phyloP scores from a whole-genome alignment of 305 asterid species.

The Vinca major region DNA sequence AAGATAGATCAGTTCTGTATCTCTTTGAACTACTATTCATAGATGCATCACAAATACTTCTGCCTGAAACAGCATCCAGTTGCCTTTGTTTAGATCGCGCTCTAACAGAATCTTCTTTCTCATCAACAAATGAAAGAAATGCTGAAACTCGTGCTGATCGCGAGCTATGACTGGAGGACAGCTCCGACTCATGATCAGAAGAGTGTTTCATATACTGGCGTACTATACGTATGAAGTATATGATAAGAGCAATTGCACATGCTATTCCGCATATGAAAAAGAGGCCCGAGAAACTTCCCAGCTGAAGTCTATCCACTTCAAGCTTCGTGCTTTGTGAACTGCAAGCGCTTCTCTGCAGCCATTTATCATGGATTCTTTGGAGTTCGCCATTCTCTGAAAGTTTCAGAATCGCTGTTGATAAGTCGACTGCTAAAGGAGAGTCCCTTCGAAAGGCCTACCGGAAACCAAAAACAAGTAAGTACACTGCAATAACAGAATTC shows the following conservation, averaged over 20 bases:
- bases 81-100: slow-evolving; percentile 24
- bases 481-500: not conserved
- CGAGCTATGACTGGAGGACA: slow-evolving; percentile 21
- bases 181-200: slow-evolving; percentile 17
- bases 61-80: slow-evolving; percentile 22
- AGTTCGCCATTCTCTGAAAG: slow-evolving; percentile 63
- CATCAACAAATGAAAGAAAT: slow-evolving; percentile 46
- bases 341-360: slow-evolving; percentile 52
- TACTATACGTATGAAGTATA: slow-evolving; percentile 27
- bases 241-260: slow-evolving; percentile 39
- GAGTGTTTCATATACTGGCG: slow-evolving; percentile 24
- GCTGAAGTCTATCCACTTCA: slow-evolving; percentile 39
- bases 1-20: slow-evolving; percentile 12
- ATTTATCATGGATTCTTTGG: slow-evolving; percentile 58
- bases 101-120: slow-evolving; percentile 36
- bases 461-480: not conserved
- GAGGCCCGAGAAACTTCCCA: slow-evolving; percentile 54
- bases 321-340: slow-evolving; percentile 32
- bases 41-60: slow-evolving; percentile 18
- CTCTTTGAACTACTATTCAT: slow-evolving; percentile 15
- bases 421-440: slow-evolving; percentile 53
- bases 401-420: slow-evolving; percentile 59
- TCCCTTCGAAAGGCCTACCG: slow-evolving; percentile 55
- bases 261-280: slow-evolving; percentile 43
- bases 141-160: slow-evolving; percentile 26